These are phyloP conservation scores for Casuarina glauca DNA, from an alignment of 306 rosid species.

Conservation along the genomic window DNA sequence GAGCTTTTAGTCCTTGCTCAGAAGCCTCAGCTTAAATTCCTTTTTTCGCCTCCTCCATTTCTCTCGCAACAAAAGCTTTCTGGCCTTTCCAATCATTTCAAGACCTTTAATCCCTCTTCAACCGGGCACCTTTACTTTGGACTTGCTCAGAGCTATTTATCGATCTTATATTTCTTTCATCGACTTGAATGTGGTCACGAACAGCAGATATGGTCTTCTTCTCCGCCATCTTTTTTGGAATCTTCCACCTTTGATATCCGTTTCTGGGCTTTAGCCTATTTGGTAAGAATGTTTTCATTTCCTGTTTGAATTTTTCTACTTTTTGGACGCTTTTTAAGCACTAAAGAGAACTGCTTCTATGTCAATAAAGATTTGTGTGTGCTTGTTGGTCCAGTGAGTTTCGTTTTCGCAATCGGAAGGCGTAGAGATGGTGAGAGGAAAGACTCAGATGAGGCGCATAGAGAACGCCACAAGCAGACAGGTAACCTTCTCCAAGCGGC, in stretches of 20 bases:
- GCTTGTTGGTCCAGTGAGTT: background rate
- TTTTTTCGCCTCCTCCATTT: conserved; percentile 3
- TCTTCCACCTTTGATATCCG: conserved; percentile 10
- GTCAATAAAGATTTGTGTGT: background rate
- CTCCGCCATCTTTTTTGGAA: background rate
- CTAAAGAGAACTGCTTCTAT: background rate
- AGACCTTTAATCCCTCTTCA: background rate
- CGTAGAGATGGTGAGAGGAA: conserved; percentile 79
- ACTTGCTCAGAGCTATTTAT: background rate
- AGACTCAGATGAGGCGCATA: conserved; percentile 81
- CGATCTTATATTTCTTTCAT: background rate
- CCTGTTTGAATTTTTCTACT: background rate
- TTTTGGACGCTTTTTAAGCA: background rate
- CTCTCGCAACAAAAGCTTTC: conserved; percentile 2
- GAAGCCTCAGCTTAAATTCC: background rate
- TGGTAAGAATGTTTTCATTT: conserved; percentile 22
- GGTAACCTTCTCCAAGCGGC: conserved; percentile 81
- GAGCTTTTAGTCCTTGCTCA: background rate
- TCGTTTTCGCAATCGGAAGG: background rate
- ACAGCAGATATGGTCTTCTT: background rate
- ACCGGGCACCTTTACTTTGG: no score
- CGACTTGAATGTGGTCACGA: background rate
- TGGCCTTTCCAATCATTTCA: conserved; percentile 3
- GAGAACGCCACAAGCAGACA: conserved; percentile 93
- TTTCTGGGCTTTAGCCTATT: conserved; percentile 25